These are phyloP conservation scores for Vinca major DNA, from an alignment of 305 asterid genomes.

Conservation along the genomic window DNA sequence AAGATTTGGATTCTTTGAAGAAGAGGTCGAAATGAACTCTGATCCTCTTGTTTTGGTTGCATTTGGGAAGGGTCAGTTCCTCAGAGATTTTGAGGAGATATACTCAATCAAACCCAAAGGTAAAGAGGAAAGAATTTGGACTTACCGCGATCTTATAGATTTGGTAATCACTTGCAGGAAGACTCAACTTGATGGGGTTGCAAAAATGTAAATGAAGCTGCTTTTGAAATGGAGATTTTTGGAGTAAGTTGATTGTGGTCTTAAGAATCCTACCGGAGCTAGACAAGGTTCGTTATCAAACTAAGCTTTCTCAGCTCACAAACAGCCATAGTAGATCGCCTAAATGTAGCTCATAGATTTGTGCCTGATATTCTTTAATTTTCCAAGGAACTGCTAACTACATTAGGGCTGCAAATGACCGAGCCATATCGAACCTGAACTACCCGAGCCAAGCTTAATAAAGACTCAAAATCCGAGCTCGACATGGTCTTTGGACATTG, in stretches of 20 bases:
- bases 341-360: background rate
- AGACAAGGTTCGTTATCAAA: background rate
- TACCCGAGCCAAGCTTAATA: too few relatives aligned
- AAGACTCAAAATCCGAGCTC: too few relatives aligned
- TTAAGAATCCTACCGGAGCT: too few relatives aligned
- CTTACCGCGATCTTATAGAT: constrained; percentile 19
- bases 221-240: too few relatives aligned
- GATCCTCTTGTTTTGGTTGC: constrained; percentile 25
- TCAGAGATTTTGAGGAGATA: constrained; percentile 17
- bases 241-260: too few relatives aligned
- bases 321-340: background rate
- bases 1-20: constrained; percentile 21
- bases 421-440: too few relatives aligned
- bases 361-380: background rate
- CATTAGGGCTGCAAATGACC: too few relatives aligned
- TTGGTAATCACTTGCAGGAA: constrained; percentile 11
- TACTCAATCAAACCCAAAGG: constrained; percentile 12
- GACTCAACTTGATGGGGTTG: background rate
- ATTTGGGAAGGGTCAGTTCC: constrained; percentile 28
- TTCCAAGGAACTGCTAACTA: background rate
- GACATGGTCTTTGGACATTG: background rate
- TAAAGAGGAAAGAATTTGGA: constrained; percentile 11
- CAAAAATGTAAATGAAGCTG: background rate
- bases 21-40: constrained; percentile 18
- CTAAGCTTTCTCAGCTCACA: background rate